A percentile compares a stretch with the other conserved stretches of the same genome.
Conservation (phyloP, 208 protist species). For the Lotmaria passim region DNA sequence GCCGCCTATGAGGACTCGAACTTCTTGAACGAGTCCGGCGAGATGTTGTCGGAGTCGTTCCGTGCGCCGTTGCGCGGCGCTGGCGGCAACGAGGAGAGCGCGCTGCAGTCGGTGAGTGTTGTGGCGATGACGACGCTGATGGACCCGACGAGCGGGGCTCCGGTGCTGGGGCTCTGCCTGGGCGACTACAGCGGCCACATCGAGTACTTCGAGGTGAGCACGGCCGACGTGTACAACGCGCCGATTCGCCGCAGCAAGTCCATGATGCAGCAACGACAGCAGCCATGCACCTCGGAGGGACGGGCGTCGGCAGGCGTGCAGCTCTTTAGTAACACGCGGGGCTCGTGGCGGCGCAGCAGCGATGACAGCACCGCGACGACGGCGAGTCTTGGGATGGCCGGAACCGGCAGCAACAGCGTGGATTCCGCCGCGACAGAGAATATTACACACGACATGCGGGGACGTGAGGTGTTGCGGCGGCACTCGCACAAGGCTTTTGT, state of each 20-base stretch:
- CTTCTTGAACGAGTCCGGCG: slow-evolving; percentile 33
- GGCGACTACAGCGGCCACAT: slow-evolving; percentile 86
- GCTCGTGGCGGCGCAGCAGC: slow-evolving; percentile 21
- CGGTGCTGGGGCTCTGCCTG: slow-evolving; percentile 71
- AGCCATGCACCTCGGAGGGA: slow-evolving; percentile 10
- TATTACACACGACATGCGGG: slow-evolving; percentile 55
- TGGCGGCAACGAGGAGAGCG: slow-evolving; percentile 39
- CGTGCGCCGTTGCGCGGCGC: slow-evolving; percentile 11
- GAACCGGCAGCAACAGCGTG: slow-evolving; percentile 27
- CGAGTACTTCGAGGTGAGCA: slow-evolving; percentile 81
- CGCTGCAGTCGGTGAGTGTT: slow-evolving; percentile 57
- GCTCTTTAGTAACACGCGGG: slow-evolving; percentile 24
- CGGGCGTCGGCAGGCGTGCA: slow-evolving; percentile 2
- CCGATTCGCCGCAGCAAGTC: slow-evolving; percentile 53
- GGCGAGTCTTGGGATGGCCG: slow-evolving; percentile 23
- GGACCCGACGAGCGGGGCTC: slow-evolving; percentile 70
- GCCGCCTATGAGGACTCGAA: slow-evolving; percentile 26
- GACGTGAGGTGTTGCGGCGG: slow-evolving; percentile 70
- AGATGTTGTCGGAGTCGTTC: slow-evolving; percentile 41
- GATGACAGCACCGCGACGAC: slow-evolving; percentile 34
- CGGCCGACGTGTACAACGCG: slow-evolving; percentile 43
- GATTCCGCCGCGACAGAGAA: slow-evolving; percentile 50
- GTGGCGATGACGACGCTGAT: slow-evolving; percentile 76
- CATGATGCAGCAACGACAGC: slow-evolving; percentile 30
- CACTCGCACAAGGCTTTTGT: slow-evolving; percentile 87